Conservation (phyloP, 1,284 basidiomycete genomes). For the Neolentinus lepideus region DNA sequence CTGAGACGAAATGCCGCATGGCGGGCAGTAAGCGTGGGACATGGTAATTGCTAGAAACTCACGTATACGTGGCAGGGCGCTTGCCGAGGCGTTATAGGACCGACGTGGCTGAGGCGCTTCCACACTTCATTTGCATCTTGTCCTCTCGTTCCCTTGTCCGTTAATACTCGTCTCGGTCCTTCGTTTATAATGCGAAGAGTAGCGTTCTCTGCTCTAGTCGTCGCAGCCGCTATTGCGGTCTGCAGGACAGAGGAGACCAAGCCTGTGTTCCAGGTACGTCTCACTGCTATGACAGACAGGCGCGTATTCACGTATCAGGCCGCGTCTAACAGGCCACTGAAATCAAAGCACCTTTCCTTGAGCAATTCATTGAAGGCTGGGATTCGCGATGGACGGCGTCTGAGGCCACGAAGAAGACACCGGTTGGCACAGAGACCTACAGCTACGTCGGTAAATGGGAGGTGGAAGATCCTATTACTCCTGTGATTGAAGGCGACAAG, state of each 20-base stretch:
- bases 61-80: slow-evolving; percentile 34
- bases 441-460: slow-evolving; percentile 97
- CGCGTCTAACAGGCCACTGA: slow-evolving; percentile 54
- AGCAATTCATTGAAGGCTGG: slow-evolving; percentile 96
- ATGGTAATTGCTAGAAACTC: slow-evolving; percentile 4
- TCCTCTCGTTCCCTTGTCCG: slow-evolving; percentile 24
- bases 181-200: slow-evolving; percentile 78
- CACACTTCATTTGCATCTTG: slow-evolving; percentile 27
- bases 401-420: slow-evolving; percentile 95
- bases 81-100: slow-evolving; percentile 1
- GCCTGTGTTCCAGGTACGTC: slow-evolving; percentile 60
- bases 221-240: slow-evolving; percentile 53
- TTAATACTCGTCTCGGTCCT: slow-evolving; percentile 41
- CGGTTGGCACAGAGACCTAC: slow-evolving; percentile 89
- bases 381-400: slow-evolving; percentile 91
- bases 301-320: slow-evolving; percentile 8
- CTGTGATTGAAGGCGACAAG: slow-evolving; percentile 77
- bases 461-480: slow-evolving; percentile 79
- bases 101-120: slow-evolving; percentile 14
- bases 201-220: slow-evolving; percentile 68
- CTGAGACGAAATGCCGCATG: slow-evolving; percentile 16
- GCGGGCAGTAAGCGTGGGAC: slow-evolving; percentile 12
- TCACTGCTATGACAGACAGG: slow-evolving; percentile 5
- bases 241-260: slow-evolving; percentile 55
- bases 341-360: slow-evolving; percentile 90